A percentile compares a stretch with the other conserved stretches of the same genome.
phyloP scores from a whole-genome alignment of 345 rosid genomes.

The Bruguiera gymnorhiza region DNA sequence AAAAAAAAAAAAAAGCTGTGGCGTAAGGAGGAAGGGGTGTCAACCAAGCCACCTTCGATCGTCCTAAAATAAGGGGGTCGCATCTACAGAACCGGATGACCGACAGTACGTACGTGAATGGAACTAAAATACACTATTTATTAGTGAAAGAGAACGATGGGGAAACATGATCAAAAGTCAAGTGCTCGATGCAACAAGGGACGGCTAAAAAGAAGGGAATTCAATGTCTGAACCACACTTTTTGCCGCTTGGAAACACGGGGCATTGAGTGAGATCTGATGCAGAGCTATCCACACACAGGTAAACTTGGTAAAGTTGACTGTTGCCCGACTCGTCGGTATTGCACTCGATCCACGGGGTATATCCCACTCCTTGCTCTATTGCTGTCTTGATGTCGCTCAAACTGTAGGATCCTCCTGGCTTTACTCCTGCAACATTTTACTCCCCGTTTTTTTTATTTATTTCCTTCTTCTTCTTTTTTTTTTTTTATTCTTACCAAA shows the following conservation, averaged over 20 bases:
- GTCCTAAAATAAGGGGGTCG: too few species aligned
- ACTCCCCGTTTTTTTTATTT: not conserved
- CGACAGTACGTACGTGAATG: too few species aligned
- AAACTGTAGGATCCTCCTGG: constrained; percentile 51
- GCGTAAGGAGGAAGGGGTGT: too few species aligned
- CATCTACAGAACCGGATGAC: too few species aligned
- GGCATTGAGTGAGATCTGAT: constrained; percentile 61
- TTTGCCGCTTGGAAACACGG: constrained; percentile 56
- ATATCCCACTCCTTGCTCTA: constrained; percentile 47
- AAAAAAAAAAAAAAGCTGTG: too few species aligned
- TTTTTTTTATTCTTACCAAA: too few species aligned
- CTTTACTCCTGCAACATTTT: constrained; percentile 43
- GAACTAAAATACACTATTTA: not conserved
- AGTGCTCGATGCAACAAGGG: too few species aligned
- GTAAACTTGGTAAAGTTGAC: constrained; percentile 81
- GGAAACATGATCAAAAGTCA: not conserved
- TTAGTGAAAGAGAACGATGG: not conserved
- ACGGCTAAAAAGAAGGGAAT: constrained; percentile 61
- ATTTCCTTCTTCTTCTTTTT: not conserved
- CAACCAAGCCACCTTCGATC: too few species aligned
- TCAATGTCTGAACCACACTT: constrained; percentile 56
- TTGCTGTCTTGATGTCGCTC: constrained; percentile 53
- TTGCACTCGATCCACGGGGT: constrained; percentile 82
- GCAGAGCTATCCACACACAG: constrained; percentile 74
- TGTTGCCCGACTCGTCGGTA: constrained; percentile 51